Evolutionary conservation across 2,329 filamentous ascomycete genomes (phyloP).

Genomic region (Aspergillus persii): DNA sequence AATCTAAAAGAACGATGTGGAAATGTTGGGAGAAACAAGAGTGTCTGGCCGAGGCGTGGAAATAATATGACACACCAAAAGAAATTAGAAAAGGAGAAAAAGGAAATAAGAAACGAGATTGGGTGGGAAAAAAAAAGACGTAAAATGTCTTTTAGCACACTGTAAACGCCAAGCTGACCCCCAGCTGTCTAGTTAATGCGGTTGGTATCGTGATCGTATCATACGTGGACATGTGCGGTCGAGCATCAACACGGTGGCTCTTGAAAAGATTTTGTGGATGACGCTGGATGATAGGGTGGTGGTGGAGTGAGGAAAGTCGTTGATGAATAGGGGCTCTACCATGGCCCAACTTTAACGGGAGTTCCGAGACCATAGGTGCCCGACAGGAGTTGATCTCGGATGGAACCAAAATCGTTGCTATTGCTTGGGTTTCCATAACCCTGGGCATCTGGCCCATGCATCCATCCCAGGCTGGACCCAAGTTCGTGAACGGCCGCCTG

Average conservation of each 20-base stretch:
- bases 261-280: slow-evolving; percentile 12
- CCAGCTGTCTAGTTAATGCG: slow-evolving; percentile 43
- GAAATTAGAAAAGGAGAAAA: slow-evolving; percentile 12
- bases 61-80: slow-evolving; percentile 7
- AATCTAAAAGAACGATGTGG: slow-evolving; percentile 8
- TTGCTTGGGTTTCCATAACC: slow-evolving; percentile 30
- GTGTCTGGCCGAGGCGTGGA: slow-evolving; percentile 4
- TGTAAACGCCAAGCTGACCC: slow-evolving; percentile 41
- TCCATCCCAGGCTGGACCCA: slow-evolving; percentile 73
- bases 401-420: slow-evolving; percentile 43
- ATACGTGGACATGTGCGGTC: slow-evolving; percentile 35
- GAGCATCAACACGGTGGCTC: slow-evolving; percentile 22
- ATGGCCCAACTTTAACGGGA: slow-evolving; percentile 56
- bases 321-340: slow-evolving; percentile 39
- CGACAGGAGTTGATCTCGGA: slow-evolving; percentile 56
- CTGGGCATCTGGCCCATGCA: slow-evolving; percentile 50
- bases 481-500: slow-evolving; percentile 77
- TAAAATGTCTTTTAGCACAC: slow-evolving; percentile 27
- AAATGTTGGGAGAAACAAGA: neutral
- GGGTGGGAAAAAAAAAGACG: slow-evolving; percentile 4
- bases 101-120: slow-evolving; percentile 9
- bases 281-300: neutral
- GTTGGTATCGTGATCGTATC: slow-evolving; percentile 46
- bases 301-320: slow-evolving; percentile 5
- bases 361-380: slow-evolving; percentile 56